Evolutionary conservation across 805 yeast species (phyloP), one percentile per base, ranked within the genome.

Genomic region (Hanseniaspora osmophila): DNA sequence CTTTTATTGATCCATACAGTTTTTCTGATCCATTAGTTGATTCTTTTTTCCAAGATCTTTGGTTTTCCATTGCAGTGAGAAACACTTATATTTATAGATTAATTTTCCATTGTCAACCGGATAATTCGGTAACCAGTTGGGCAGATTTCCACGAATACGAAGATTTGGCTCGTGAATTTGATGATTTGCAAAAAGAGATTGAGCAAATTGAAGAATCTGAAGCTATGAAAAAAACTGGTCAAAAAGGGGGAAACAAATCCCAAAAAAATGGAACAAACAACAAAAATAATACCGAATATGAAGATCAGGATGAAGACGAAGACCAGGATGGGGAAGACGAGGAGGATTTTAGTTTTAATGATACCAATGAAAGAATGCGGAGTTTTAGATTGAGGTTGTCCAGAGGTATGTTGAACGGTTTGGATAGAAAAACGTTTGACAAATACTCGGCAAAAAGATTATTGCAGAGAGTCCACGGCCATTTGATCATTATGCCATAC

Each of bases 81-180:
- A 92, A 92, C 57, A 86, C 97, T 0, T 70, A 75, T 48, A 66
- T 94, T 1, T 92, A 75, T 65, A 71, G 96, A 49, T 69, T 81
- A 60, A 84, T 92, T 1, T 92, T 92, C 71, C 88, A 88, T 51
- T 78, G 85, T 50, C 98, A 94, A 58, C 99, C 99, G 0, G 98
- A 92, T 62, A 86, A 90, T 59, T 69, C 76, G 6, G 97, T 90
- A n/a, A 70, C 70, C 19, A 74, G 87, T 0, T 92, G 99, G 99
- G 74, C 74, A 47, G 95, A 86, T 47, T 92, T 86, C 61, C 88
- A 84, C 59, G 77, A 73, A 27, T 82, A 70, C 58, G 71, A 77
- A 48, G 76, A 73, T 48, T 62, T 82, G 52, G 69, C 69, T 43
- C 67, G 71, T 16, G 86, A 82, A 0, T 85, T 85, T 56, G 47